Percentiles rank a stretch among this genome's conserved stretches.
Conservation (phyloP, 148 eudicot species). For the Agrostemma githago region DNA sequence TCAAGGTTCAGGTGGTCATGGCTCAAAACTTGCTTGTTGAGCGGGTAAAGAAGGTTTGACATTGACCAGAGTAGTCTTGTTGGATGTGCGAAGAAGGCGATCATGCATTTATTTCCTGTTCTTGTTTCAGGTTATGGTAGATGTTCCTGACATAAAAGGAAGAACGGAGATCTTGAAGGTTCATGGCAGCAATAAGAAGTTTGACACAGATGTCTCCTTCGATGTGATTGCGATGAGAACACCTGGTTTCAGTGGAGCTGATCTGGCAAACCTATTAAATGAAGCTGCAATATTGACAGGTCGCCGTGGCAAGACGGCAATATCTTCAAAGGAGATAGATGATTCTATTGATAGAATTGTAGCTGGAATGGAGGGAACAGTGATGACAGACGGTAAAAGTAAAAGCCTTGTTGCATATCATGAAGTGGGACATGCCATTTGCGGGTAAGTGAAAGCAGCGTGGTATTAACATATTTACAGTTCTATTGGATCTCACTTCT, state of each 20-base stretch:
- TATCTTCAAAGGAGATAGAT: constrained; percentile 82
- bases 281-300: constrained; percentile 98
- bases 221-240: constrained; percentile 96
- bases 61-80: not conserved
- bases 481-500: not conserved
- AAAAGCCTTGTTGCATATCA: constrained; percentile 98
- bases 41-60: not conserved
- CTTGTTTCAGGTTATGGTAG: constrained; percentile 65
- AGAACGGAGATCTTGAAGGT: constrained; percentile 94
- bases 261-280: constrained; percentile 87
- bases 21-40: not conserved
- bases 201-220: constrained; percentile 77
- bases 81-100: not conserved
- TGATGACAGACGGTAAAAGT: constrained; percentile 98
- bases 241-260: constrained; percentile 99
- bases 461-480: not conserved
- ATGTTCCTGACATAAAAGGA: constrained; percentile 90
- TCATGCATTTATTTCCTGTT: not conserved
- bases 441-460: constrained; percentile 58
- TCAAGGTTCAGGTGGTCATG: no score
- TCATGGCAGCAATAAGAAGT: constrained; percentile 82
- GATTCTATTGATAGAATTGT: constrained; percentile 97
- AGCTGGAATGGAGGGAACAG: constrained; percentile 98
- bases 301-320: constrained; percentile 80
- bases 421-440: constrained; percentile 96